Evolutionary conservation across 2,329 filamentous ascomycete species (phyloP).

Genomic region (Sphaceloma murrayae): DNA sequence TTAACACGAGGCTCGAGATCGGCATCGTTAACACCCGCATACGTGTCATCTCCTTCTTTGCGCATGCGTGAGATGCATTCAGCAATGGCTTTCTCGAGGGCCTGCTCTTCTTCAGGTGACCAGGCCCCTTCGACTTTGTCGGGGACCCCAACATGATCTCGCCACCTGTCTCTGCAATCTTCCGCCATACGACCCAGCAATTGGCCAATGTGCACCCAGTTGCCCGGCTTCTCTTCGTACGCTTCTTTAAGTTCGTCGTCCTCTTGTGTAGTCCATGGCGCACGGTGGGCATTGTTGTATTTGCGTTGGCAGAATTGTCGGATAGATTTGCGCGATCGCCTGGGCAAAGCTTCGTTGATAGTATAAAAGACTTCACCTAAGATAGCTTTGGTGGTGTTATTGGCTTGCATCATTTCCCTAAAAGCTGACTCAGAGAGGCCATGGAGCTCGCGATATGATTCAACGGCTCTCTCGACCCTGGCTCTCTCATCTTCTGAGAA

Average conservation of each 20-base stretch:
- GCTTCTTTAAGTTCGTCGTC: conserved; percentile 45
- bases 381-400: not conserved
- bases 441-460: not conserved
- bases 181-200: conserved; percentile 54
- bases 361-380: not conserved
- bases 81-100: conserved; percentile 45
- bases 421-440: conserved; percentile 4
- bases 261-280: conserved; percentile 50
- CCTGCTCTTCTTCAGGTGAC: conserved; percentile 51
- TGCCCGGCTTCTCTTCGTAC: conserved; percentile 41
- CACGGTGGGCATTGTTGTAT: conserved; percentile 55
- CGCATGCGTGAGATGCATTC: conserved; percentile 44
- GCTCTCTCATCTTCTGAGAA: conserved; percentile 16
- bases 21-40: conserved; percentile 25
- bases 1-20: conserved; percentile 44
- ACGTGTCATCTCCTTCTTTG: conserved; percentile 28
- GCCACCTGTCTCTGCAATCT: conserved; percentile 61
- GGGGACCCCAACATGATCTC: conserved; percentile 55
- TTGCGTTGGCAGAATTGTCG: conserved; percentile 46
- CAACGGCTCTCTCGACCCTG: conserved; percentile 12
- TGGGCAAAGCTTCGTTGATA: conserved; percentile 3
- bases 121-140: conserved; percentile 47
- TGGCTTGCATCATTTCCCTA: conserved; percentile 15
- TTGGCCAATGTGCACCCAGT: conserved; percentile 55
- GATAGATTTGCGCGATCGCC: conserved; percentile 23